phyloP scores from a whole-genome alignment of 129 eudicot genomes.

The Tagetes erecta region DNA sequence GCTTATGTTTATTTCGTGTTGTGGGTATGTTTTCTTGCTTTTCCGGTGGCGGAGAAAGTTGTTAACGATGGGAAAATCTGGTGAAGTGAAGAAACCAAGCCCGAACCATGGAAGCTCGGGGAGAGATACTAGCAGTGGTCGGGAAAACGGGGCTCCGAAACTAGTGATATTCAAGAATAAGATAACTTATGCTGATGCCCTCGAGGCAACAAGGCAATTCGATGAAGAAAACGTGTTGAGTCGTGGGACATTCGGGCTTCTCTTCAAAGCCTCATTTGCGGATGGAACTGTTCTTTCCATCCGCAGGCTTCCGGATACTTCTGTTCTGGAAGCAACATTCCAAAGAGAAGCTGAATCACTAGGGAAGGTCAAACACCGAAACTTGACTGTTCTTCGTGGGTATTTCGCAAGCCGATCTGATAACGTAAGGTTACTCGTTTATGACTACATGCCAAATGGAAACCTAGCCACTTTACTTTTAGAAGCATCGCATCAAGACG shows the following conservation, averaged over 20 bases:
- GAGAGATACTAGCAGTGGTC: constrained; percentile 53
- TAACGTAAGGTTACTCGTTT: constrained; percentile 53
- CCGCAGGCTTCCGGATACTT: constrained; percentile 65
- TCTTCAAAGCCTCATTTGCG: constrained; percentile 73
- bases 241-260: constrained; percentile 65
- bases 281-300: constrained; percentile 88
- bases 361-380: constrained; percentile 81
- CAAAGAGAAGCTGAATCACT: constrained; percentile 70
- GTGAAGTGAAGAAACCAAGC: constrained; percentile 66
- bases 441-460: too few species aligned
- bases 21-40: constrained; percentile 58
- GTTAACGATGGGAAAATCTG: constrained; percentile 35
- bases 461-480: constrained; percentile 73
- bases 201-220: constrained; percentile 79
- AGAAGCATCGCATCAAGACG: constrained; percentile 91
- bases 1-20: constrained; percentile 57
- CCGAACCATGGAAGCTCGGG: constrained; percentile 62
- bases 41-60: constrained; percentile 62
- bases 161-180: constrained; percentile 65
- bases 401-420: constrained; percentile 75
- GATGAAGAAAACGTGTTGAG: constrained; percentile 84
- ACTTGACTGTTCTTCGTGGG: constrained; percentile 82
- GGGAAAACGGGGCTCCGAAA: constrained; percentile 65
- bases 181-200: constrained; percentile 65
- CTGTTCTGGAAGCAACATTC: constrained; percentile 49